phyloP scores from a whole-genome alignment of 331 rosid genomes.

The Phaseolus coccineus region DNA sequence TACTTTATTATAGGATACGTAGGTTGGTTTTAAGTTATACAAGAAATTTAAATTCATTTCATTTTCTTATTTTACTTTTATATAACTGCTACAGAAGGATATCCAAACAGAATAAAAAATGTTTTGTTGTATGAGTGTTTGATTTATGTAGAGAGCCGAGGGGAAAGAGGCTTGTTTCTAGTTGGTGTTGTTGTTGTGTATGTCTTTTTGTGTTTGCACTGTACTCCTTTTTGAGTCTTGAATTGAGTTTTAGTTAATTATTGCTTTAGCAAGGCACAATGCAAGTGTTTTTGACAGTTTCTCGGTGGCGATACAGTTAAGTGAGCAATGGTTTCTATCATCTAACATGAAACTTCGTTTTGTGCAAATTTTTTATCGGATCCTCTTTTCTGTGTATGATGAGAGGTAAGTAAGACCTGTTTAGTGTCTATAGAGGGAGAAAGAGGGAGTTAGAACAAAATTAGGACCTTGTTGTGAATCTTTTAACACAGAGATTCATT shows the following conservation, averaged over 20 bases:
- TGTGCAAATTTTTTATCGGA: neutral
- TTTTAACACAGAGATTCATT: neutral
- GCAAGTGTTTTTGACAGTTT: neutral
- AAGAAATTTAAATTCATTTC: neutral
- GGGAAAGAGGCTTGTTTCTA: neutral
- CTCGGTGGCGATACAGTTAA: neutral
- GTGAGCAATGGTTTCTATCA: neutral
- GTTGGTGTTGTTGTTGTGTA: neutral
- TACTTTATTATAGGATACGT: no score
- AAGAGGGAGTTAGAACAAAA: neutral
- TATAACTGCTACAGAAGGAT: neutral
- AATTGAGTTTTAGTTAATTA: neutral
- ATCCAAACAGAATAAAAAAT: neutral
- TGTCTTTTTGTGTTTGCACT: neutral
- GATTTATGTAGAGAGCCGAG: neutral
- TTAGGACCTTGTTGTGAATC: neutral
- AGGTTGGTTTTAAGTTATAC: no score
- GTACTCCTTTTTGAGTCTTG: neutral
- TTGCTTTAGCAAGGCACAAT: neutral
- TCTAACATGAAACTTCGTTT: neutral
- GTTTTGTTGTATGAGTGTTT: neutral
- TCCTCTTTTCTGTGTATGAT: neutral
- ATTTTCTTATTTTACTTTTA: neutral
- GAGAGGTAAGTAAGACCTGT: neutral
- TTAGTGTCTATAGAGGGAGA: neutral